Evolutionary conservation across 140 eudicot species (phyloP).

Genomic region (Oenanthe javanica): DNA sequence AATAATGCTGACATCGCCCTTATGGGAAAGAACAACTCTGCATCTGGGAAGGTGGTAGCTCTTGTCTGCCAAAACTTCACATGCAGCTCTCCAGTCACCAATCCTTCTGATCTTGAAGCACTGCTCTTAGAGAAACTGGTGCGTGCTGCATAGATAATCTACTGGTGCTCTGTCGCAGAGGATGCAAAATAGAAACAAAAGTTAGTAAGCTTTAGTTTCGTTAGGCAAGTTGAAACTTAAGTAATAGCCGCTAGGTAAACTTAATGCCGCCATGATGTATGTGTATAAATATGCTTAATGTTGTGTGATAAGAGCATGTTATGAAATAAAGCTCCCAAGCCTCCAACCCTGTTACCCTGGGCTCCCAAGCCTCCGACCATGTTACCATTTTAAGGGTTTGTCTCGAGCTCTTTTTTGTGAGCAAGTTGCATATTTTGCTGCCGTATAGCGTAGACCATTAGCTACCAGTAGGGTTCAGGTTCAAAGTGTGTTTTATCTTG

Average conservation of each 20-base stretch:
- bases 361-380: background rate
- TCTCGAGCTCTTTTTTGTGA: background rate
- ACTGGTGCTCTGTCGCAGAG: background rate
- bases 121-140: constrained; percentile 17
- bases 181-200: background rate
- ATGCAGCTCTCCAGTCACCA: constrained; percentile 63
- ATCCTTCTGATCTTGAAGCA: constrained; percentile 43
- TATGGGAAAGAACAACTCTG: constrained; percentile 57
- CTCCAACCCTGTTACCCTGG: background rate
- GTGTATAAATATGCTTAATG: background rate
- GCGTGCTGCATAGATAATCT: background rate
- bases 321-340: background rate
- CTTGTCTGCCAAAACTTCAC: constrained; percentile 79
- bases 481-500: background rate
- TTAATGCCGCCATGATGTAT: background rate
- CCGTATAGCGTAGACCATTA: background rate
- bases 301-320: background rate
- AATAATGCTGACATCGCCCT: constrained; percentile 46
- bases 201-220: background rate
- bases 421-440: background rate
- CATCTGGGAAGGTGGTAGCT: constrained; percentile 49
- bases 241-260: background rate
- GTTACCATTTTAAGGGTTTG: background rate
- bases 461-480: background rate
- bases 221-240: background rate